Conservation (phyloP, 148 eudicot species). For the Pouteria glomerata region DNA sequence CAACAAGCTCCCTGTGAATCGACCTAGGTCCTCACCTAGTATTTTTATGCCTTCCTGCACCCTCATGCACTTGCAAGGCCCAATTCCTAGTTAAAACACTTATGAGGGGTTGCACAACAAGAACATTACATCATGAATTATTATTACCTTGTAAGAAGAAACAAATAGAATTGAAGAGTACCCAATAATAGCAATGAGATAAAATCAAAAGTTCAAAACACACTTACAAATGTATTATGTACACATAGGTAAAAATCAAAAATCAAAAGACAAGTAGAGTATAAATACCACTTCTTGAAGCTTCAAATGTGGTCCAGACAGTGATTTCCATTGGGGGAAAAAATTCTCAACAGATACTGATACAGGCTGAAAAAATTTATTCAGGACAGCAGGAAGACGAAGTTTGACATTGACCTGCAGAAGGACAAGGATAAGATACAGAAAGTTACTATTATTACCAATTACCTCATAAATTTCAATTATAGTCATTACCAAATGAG, state of each 20-base stretch:
- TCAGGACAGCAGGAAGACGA: conserved; percentile 87
- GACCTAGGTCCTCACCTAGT: too few relatives aligned
- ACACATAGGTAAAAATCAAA: background rate
- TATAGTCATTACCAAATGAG: conserved; percentile 44
- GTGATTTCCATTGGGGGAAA: conserved; percentile 96
- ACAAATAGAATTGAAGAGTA: background rate
- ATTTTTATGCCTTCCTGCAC: too few relatives aligned
- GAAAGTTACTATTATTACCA: background rate
- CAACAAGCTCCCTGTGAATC: too few relatives aligned
- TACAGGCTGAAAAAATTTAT: conserved; percentile 86
- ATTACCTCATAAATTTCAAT: conserved; percentile 4
- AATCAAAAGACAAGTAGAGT: too few relatives aligned
- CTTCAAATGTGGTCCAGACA: conserved; percentile 95
- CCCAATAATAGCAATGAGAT: background rate
- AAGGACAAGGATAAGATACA: conserved; percentile 6
- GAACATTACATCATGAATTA: too few relatives aligned
- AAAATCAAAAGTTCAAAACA: background rate
- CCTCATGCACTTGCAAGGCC: too few relatives aligned
- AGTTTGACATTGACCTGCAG: conserved; percentile 83
- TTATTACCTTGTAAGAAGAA: background rate
- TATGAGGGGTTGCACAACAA: too few relatives aligned
- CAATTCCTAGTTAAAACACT: too few relatives aligned
- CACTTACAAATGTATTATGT: background rate
- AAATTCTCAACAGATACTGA: conserved; percentile 83
- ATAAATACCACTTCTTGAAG: conserved; percentile 90